These are phyloP conservation scores for Aspergillus caelatus DNA, from an alignment of 2,329 filamentous ascomycete species.

Conservation along the genomic window DNA sequence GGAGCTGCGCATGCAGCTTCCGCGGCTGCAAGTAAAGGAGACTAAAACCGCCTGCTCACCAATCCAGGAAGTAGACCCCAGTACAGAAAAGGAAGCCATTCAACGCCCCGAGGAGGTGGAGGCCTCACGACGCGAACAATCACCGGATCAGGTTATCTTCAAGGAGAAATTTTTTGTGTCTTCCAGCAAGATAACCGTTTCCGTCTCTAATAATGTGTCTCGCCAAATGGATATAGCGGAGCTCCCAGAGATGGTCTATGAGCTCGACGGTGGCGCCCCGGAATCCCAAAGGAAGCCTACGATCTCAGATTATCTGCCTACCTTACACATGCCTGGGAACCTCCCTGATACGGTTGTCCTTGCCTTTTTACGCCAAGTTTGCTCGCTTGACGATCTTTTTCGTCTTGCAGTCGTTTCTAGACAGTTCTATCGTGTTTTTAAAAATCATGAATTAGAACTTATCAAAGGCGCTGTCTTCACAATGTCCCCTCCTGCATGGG, in stretches of 20 bases:
- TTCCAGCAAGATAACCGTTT: constrained; percentile 21
- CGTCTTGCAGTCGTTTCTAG: constrained; percentile 57
- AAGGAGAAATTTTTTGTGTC: constrained; percentile 31
- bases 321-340: constrained; percentile 40
- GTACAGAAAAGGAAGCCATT: constrained; percentile 1
- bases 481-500: constrained; percentile 62
- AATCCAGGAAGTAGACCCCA: background rate
- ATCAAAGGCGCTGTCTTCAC: constrained; percentile 55
- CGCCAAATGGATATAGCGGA: constrained; percentile 25
- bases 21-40: constrained; percentile 29
- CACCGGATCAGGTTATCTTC: constrained; percentile 5
- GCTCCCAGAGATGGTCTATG: constrained; percentile 33
- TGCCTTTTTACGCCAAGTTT: constrained; percentile 53
- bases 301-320: constrained; percentile 23
- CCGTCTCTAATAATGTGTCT: constrained; percentile 19
- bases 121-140: background rate
- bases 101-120: background rate
- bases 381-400: constrained; percentile 58
- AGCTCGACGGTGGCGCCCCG: constrained; percentile 34
- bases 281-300: constrained; percentile 14
- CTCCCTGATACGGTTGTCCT: constrained; percentile 56
- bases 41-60: background rate
- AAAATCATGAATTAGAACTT: constrained; percentile 57
- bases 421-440: constrained; percentile 61
- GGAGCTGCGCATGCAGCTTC: constrained; percentile 25